These are phyloP conservation scores for Pythium utonaiense DNA, from an alignment of 352 stramenopile genomes.

Conservation along the genomic window DNA sequence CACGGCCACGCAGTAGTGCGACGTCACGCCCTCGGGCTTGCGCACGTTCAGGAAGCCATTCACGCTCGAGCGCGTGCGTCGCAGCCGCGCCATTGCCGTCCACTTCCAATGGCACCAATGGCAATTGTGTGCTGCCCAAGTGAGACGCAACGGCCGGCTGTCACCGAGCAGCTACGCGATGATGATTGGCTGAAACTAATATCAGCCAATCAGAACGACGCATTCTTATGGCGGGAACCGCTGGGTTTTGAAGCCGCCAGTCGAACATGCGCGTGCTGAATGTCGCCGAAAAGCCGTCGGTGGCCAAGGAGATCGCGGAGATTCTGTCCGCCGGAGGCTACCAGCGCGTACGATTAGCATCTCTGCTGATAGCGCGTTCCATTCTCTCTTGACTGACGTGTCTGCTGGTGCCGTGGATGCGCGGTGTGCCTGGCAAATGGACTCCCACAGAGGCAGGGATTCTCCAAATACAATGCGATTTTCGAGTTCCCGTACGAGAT, in stretches of 20 bases:
- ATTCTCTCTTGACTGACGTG: neutral
- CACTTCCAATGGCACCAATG: neutral
- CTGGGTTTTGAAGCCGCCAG: neutral
- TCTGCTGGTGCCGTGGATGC: neutral
- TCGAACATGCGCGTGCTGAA: slow-evolving; percentile 89
- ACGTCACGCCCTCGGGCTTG: slow-evolving; percentile 76
- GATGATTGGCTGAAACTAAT: slow-evolving; percentile 19
- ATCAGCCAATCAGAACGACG: slow-evolving; percentile 16
- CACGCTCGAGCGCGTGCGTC: slow-evolving; percentile 24
- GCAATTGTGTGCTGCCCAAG: too few species aligned
- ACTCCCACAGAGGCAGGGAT: slow-evolving; percentile 45
- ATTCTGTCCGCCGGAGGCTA: slow-evolving; percentile 86
- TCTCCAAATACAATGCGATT: slow-evolving; percentile 88
- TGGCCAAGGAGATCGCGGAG: slow-evolving; percentile 95
- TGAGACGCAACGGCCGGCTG: neutral
- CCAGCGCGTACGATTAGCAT: slow-evolving; percentile 43
- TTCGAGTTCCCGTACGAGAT: slow-evolving; percentile 91
- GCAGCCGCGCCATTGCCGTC: slow-evolving; percentile 22
- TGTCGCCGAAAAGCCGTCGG: slow-evolving; percentile 99
- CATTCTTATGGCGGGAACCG: slow-evolving; percentile 20
- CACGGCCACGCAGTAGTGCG: slow-evolving; percentile 67
- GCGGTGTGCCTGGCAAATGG: neutral
- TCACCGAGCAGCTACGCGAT: neutral
- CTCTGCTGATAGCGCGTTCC: neutral
- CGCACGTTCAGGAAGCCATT: slow-evolving; percentile 78